phyloP scores from a whole-genome alignment of 75 land plant species.

The Pseudotsuga menziesii region DNA sequence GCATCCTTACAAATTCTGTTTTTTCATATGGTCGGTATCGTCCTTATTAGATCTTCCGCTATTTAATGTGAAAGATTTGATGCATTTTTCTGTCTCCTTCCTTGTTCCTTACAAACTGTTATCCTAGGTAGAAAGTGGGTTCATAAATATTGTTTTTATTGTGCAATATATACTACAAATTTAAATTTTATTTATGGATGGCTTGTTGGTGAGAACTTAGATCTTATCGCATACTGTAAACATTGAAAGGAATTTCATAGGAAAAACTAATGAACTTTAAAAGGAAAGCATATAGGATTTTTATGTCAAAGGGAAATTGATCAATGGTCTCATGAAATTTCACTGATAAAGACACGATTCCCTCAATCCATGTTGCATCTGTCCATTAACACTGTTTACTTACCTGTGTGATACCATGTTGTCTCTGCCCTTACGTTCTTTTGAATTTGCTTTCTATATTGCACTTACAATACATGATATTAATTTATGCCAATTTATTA shows the following conservation, averaged over 20 bases:
- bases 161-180: background rate
- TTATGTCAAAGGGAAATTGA: background rate
- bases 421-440: background rate
- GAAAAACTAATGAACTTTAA: too few species aligned
- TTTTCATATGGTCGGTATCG: background rate
- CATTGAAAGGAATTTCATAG: too few species aligned
- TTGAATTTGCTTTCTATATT: background rate
- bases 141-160: background rate
- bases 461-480: background rate
- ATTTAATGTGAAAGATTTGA: background rate
- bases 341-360: conserved; percentile 1
- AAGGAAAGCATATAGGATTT: background rate
- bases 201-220: background rate
- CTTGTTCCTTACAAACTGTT: background rate
- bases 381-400: too few species aligned
- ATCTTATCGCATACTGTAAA: background rate
- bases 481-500: background rate
- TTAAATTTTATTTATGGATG: background rate
- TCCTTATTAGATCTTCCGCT: background rate
- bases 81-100: background rate
- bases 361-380: background rate
- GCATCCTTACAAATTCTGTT: background rate
- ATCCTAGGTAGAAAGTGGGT: background rate
- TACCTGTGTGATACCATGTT: too few species aligned
- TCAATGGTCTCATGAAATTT: background rate